Base-by-base conservation (phyloP, 148 eudicot genomes). In the Fallopia convolvulus region DNA sequence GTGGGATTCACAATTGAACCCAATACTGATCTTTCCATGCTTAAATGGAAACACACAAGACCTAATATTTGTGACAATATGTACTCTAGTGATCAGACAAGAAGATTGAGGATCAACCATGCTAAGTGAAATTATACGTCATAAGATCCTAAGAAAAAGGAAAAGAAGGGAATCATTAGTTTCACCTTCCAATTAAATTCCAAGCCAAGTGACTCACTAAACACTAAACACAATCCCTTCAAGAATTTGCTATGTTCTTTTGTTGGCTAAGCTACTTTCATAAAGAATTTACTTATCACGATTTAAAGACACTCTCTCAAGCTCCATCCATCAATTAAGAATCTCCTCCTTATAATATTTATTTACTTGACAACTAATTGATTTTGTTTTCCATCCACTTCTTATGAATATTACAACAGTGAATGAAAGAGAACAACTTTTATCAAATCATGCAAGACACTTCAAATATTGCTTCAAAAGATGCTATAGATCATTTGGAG, bases 121-220 rank as follows among this genome's bases (percentile, higher is more conserved):
- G 12, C 42, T 66, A 66, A 66, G 72, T 66, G 72, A 15, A 66
- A 33, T 66, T 66, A 66, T 66, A 66, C 72, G 42, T 33, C 72
- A 66, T 66, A 36, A 23, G 44, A 66, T 66, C 42, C 42, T 11
- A 36, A 68, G 32, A 46, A n/a, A 39, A 55, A 4, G 60, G 60
- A 55, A 55, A 55, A n/a, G 60, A 55, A n/a, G 8, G 21, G 60
- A 20, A 17, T n/a, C 60, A 55, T 55, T n/a, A n/a, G 5, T 55
- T 55, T 17, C 60, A 6, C 3, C 20, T 55, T 55, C 20, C 60
- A 55, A 55, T 55, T 17, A 15, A 17, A 55, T 55, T 55, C 26
- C 26, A 55, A 15, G 5, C 23, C 8, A 18, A 65, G 70, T 32
- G 70, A 18, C 70, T 52, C 56, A 47, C 10, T 48, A 3, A 55